Base-by-base conservation (phyloP, 2,329 filamentous ascomycete genomes). In the Diaporthe vaccinii region DNA sequence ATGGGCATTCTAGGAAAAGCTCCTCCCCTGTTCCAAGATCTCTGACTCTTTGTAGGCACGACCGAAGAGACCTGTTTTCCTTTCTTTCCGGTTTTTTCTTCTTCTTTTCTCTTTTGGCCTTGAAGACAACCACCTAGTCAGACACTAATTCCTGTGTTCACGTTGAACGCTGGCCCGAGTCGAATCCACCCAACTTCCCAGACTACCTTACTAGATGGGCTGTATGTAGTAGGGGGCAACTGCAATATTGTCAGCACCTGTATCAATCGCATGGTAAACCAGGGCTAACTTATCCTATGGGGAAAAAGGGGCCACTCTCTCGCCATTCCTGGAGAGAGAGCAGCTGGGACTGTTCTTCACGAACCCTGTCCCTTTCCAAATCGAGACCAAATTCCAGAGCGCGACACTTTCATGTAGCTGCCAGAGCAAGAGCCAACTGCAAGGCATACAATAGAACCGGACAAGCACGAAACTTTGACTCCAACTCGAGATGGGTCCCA, bases 401-500 rank as follows among this genome's bases (percentile, higher is more conserved):
- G 44, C 5, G 41, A 34, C 62, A 55, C 75, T 39, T 70, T 25
- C 51, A 57, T 70, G 49, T 17, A 59, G 61, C 44, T 31, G 59
- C 79, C 79, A 12, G 77, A 76, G 77, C 77, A 79, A 78, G 75
- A 76, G 73, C 75, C 77, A 76, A 67, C 62, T 76, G 58, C 74
- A 76, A 73, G 75, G 70, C 25, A 17, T 80, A 75, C 78, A 78
- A 36, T 78, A 82, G 82, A 81, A 79, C 87, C 89, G 87, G 94
- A 96, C 94, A 96, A 96, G 95, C 90, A 89, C 94, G 87, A 95
- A 92, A 88, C 95, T 95, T 95, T 97, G 95, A 97, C 93, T 87
- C 94, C 94, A 95, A 95, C 94, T 90, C 93, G 83, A 91, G 94
- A 95, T 95, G 95, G 94, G 94, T 95, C 94, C 95, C 89, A 85